Base-by-base conservation (phyloP, 768 basidiomycete species). In the Rhizopogon roseolus region DNA sequence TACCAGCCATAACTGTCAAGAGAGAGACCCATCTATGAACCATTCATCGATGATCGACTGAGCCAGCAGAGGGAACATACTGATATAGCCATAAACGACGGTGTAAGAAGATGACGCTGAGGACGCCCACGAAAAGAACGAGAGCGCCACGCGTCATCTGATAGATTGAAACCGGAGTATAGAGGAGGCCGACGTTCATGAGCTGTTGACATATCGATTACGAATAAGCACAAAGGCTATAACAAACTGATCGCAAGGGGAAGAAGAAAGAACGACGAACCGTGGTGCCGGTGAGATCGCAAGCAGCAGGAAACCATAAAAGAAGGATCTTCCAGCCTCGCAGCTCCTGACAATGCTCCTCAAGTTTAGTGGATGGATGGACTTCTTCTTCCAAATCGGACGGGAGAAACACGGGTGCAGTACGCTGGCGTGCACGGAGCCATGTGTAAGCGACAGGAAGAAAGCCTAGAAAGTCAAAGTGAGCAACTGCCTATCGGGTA, bases 151-250 rank as follows among this genome's bases (percentile, higher is more conserved):
- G 85, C 56, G 86, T 92, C 94, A 97, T 96, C 71, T 97, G 96
- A 76, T 92, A 98, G 62, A 98, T 93, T 41, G 91, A 94, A 52
- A 99, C 97, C 28, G 96, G 96, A 1, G 94, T 95, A 70, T 95
- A 93, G 37, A 99, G 80, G 44, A 99, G 80, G 52, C 97, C 97
- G 60, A 96, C 78, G 66, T 97, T 97, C 97, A 98, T 98, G 60
- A 97, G 73, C 73, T 78, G 66, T 61, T 58, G 40, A 60, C 41
- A 52, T 41, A 50, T 28, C 16, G 25, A 54, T 41, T 39, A 56
- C 54, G 49, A 49, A 52, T 25, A 4, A 64, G 65, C 48, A 45
- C 52, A 54, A 48, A 42, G 22, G 37, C 36, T 37, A 28, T 25
- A 32, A 40, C 34, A 25, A 37, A 40, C 4, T 34, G 16, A 50